A percentile compares a stretch with the other conserved stretches of the same genome.
Evolutionary conservation across 2,329 filamentous ascomycete species (phyloP).

Genomic region (Penicillium sp.): DNA sequence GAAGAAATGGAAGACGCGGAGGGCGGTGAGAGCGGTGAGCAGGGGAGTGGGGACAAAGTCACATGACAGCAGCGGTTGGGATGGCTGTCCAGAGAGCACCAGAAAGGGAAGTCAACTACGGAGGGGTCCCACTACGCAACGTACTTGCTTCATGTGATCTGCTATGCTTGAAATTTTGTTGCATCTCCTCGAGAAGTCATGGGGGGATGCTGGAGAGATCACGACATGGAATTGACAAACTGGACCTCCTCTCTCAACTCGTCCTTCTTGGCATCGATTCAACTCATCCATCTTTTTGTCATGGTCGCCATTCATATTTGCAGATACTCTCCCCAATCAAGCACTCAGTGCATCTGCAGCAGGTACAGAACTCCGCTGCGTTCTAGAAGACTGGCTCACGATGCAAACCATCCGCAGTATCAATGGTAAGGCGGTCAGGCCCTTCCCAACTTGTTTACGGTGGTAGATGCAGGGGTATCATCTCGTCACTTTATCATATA

Average conservation of each 20-base stretch:
- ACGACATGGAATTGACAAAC: not conserved
- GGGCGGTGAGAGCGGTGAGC: constrained; percentile 1
- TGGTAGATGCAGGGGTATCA: not conserved
- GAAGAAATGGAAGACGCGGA: not conserved
- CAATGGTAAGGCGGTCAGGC: not conserved
- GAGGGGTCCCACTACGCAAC: too few species aligned
- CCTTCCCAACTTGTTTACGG: not conserved
- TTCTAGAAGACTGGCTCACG: not conserved
- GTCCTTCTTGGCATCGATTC: not conserved
- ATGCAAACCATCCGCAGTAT: not conserved
- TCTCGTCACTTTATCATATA: not conserved
- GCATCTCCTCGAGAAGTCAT: not conserved
- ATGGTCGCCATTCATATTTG: not conserved
- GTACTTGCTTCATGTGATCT: too few species aligned
- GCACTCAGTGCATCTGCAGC: not conserved
- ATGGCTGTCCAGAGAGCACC: too few species aligned
- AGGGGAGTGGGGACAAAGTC: not conserved
- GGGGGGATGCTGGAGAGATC: not conserved
- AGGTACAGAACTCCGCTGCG: not conserved
- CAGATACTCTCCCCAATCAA: not conserved
- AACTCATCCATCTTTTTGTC: not conserved
- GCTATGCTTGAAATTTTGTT: not conserved
- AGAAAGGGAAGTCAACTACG: too few species aligned
- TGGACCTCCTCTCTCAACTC: not conserved
- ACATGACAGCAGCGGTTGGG: not conserved